Base-by-base conservation (phyloP, 345 rosid species). In the Leavenworthia alabamica region DNA sequence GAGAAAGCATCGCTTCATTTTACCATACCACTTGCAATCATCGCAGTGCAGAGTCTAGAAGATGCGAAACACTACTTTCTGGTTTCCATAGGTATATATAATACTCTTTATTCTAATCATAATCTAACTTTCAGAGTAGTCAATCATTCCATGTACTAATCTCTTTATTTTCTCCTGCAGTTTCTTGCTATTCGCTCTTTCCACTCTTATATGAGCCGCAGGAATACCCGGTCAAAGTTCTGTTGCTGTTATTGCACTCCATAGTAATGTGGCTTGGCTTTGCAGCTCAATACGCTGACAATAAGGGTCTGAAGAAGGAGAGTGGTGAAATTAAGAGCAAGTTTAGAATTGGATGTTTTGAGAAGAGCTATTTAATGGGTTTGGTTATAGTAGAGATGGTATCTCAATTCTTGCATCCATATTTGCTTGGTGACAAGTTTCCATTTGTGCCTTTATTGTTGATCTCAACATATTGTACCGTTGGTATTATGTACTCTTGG, bases 1-100 rank as follows among this genome's bases (percentile, higher is more conserved):
- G 99, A 93, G 73, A 93, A 93, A 75, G 99, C 97, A 23, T 85
- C 97, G 3, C 91, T 93, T 57, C 97, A 93, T 64, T 86, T 89
- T 72, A 77, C 84, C 11, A 80, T 93, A 52, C 96, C 94, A 13
- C 82, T 93, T 12, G 90, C 92, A 36, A 60, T 87, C 44, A 77
- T 81, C 65, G 94, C 96, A 9, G 85, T 73, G 9, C 80, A 85
- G 47, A 89, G 84, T 73, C 60, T 77, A 35, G 96, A 84, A 64
- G 94, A 93, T 57, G 92, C 99, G 11, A 81, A 72, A 66, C 97
- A 89, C 35, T 89, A 83, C 78, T 87, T 82, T 60, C 36, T 85
- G 61, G 80, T 93, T 36, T 87, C 94, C 33, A 78, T 87, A 70
- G 97, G 97, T 86, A 83, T 23, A 83, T 23, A 19, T 14, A 13